Evolutionary conservation across 163 green algal genomes (phyloP).

Genomic region (Scenedesmus sp.): DNA sequence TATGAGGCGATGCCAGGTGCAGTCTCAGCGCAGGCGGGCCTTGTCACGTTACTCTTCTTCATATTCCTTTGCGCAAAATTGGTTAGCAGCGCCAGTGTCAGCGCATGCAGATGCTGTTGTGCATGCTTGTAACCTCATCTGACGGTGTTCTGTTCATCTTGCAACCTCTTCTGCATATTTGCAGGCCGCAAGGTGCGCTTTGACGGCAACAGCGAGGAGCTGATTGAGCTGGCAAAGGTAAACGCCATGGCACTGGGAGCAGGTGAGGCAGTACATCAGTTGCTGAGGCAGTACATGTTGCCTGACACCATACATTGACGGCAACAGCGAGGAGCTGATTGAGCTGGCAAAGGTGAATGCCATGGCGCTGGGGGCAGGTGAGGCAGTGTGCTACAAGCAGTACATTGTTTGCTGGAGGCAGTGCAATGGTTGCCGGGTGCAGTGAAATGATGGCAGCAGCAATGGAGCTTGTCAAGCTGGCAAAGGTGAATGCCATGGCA

Average conservation of each 20-base stretch:
- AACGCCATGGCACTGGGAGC: conserved; percentile 48
- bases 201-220: conserved; percentile 42
- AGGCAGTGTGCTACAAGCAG: background rate
- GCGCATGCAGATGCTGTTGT: background rate
- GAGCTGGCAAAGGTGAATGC: conserved; percentile 44
- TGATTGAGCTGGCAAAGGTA: conserved; percentile 39
- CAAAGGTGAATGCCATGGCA: conserved; percentile 40
- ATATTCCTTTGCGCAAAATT: background rate
- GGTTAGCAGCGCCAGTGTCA: background rate
- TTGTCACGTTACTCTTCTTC: background rate
- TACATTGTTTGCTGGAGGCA: background rate
- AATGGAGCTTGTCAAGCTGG: conserved; percentile 35
- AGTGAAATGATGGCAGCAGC: conserved; percentile 27
- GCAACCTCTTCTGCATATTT: no score
- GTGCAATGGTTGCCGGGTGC: no score
- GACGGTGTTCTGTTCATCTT: background rate
- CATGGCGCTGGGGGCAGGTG: conserved; percentile 35
- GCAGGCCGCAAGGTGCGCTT: conserved; percentile 44
- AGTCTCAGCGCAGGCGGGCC: background rate
- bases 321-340: conserved; percentile 41
- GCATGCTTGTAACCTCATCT: background rate
- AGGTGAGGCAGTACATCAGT: background rate
- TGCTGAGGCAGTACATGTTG: no score
- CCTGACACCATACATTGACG: background rate
- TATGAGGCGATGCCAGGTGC: conserved; percentile 47